phyloP scores from a whole-genome alignment of 768 basidiomycete genomes.

The Gymnopilus junonius region DNA sequence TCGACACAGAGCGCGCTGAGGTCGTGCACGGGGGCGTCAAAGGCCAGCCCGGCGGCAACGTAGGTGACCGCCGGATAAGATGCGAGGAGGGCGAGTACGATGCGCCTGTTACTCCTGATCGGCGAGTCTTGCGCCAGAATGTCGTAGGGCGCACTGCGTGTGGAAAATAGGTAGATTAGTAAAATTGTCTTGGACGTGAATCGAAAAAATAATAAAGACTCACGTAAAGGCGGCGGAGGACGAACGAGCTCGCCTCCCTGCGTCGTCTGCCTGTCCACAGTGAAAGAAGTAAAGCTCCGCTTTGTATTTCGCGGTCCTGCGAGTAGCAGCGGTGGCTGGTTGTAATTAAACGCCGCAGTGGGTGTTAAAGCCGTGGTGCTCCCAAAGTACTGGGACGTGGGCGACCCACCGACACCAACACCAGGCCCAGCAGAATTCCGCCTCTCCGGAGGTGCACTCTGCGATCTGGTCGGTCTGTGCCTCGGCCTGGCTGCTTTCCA shows the following conservation, averaged over 20 bases:
- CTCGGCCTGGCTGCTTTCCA: conserved; percentile 41
- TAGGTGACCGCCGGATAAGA: conserved; percentile 80
- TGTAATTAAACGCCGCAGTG: not conserved
- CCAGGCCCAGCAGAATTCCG: conserved; percentile 20
- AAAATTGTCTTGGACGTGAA: not conserved
- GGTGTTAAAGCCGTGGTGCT: not conserved
- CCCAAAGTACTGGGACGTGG: not conserved
- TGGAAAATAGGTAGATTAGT: not conserved
- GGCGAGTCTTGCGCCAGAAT: conserved; percentile 77
- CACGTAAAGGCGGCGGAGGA: conserved; percentile 70
- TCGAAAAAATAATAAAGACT: conserved; percentile 31
- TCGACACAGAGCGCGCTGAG: conserved; percentile 67
- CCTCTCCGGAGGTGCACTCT: conserved; percentile 50
- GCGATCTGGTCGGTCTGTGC: conserved; percentile 51
- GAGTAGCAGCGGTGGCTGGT: not conserved
- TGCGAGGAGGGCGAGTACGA: conserved; percentile 77
- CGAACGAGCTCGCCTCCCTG: conserved; percentile 53
- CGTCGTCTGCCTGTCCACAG: conserved; percentile 28
- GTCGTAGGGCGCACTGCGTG: conserved; percentile 75
- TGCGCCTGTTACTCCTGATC: conserved; percentile 71
- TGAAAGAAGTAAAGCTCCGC: conserved; percentile 35
- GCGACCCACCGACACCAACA: not conserved
- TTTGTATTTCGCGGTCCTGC: conserved; percentile 19
- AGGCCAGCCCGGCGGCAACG: conserved; percentile 73
- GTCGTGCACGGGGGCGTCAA: conserved; percentile 65